Evolutionary conservation across 2,329 filamentous ascomycete species (phyloP), one percentile per base, ranked within the genome.

Genomic region (Venturia carpophila): DNA sequence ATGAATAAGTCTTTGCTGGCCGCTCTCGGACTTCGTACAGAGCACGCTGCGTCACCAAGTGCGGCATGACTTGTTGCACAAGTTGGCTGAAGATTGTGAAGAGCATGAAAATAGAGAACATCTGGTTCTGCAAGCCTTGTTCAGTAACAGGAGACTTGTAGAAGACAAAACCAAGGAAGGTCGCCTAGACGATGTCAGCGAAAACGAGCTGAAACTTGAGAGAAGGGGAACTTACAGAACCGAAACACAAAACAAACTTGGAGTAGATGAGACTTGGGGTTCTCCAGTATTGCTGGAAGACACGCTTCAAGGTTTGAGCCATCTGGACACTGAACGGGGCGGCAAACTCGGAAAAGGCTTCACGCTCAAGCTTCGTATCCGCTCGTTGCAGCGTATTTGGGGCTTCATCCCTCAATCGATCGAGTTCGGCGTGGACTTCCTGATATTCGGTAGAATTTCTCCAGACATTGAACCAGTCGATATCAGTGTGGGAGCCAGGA

Each of bases 221-320:
- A 11, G 39, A 5, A 45, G 19, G 1, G 39, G n/a, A 37, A 60
- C 49, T 37, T 66, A 69, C 67, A 34, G 66, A 19, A 82, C 82
- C 19, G 86, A 76, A 30, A 83, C 77, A 72, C 21, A 95, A 85
- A 1, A 82, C 79, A 0, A 82, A 74, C 80, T 96, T 96, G 71
- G 89, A 87, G 79, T 93, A 95, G 75, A 96, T 92, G 79, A 96
- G 96, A 5, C 87, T 83, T 0, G 92, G 92, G 0, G 87, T 92
- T 67, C 92, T 89, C 91, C 92, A 96, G 82, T 94, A 95, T 75
- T 96, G 91, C 73, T 92, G 84, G 80, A 94, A 94, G 34, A 94
- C 88, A 71, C 92, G 90, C 69, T 83, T 74, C 21, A 85, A 82
- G 65, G 91, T 89, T 71, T 87, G 82, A 65, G 76, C 78, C 52